Conservation (phyloP, 2,329 filamentous ascomycete genomes). For the Cladosporium phlei region DNA sequence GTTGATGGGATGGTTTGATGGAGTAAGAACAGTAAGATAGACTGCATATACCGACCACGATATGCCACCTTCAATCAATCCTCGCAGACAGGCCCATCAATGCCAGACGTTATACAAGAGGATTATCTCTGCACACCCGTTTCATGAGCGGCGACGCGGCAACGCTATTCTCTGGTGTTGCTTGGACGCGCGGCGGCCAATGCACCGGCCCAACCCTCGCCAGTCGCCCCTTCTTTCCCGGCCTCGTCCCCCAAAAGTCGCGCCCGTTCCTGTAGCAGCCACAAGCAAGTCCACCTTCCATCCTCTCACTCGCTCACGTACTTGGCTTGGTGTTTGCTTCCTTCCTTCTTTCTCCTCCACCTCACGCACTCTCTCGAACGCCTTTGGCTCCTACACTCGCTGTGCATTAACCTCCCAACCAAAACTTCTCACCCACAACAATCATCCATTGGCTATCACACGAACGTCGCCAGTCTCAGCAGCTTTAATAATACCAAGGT, state of each 20-base stretch:
- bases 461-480: slow-evolving; percentile 10
- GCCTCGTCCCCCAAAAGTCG: slow-evolving; percentile 13
- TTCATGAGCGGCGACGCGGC: too few species aligned
- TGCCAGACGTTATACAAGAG: too few species aligned
- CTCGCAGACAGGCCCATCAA: too few species aligned
- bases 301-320: slow-evolving; percentile 13
- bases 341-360: slow-evolving; percentile 32
- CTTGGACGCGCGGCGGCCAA: slow-evolving; percentile 11
- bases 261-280: slow-evolving; percentile 12
- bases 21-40: too few species aligned
- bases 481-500: slow-evolving; percentile 15
- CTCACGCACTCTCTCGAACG: slow-evolving; percentile 28
- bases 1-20: too few species aligned
- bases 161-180: too few species aligned
- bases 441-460: slow-evolving; percentile 12
- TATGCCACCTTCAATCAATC: too few species aligned
- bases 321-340: slow-evolving; percentile 34
- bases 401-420: not conserved
- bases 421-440: not conserved
- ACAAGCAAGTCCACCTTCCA: slow-evolving; percentile 7
- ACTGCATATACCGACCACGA: too few species aligned
- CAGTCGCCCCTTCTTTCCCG: slow-evolving; percentile 17
- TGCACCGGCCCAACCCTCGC: slow-evolving; percentile 14
- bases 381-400: slow-evolving; percentile 13
- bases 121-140: too few species aligned